Evolutionary conservation across 2,329 filamentous ascomycete species (phyloP), one percentile per base, ranked within the genome.

Genomic region (Orbilia quercus): DNA sequence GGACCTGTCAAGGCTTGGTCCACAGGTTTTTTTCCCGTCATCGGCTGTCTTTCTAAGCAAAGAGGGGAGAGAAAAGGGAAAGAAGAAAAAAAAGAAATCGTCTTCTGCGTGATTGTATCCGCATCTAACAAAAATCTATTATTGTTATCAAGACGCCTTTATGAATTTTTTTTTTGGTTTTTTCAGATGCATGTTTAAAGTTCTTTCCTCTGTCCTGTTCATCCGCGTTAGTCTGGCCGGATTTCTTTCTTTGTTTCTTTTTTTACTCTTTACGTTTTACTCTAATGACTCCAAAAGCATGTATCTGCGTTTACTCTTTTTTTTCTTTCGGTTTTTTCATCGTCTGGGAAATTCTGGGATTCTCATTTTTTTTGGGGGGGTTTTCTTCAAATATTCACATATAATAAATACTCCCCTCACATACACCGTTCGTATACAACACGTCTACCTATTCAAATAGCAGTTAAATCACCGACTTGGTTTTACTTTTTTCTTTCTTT

Each of bases 71-170:
- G 44, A 31, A 9, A 48, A 62, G 16, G 62, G 14, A 62, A 55
- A 69, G 40, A 20, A 69, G 47, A 53, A 69, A 67, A 59, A 65
- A 66, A 53, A 65, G 48, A 45, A 18, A n/a, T 57, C 25, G 34
- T 54, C 53, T 50, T 53, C 36, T 73, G 69, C 69, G 69, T 73
- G 69, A 73, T 62, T 57, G 44, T 73, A 73, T 66, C 69, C 69
- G 69, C 69, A 40, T 58, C 16, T 59, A 51, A 70, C 48, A 62
- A 40, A n/a, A 62, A 45, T 57, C 65, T 38, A 51, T 53, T 23
- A 60, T 69, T 59, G 47, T 60, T 72, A 47, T 54, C 59, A 40
- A 64, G 36, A 65, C 47, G 44, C 58, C 50, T 53, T 48, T 55
- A 44, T 59, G 38, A 54, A 58, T 60, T 48, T 58, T 14, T 60